A percentile compares a stretch with the other conserved stretches of the same genome.
These are phyloP conservation scores for Thelonectria rubi DNA, from an alignment of 2,329 filamentous ascomycete species.

Conservation along the genomic window DNA sequence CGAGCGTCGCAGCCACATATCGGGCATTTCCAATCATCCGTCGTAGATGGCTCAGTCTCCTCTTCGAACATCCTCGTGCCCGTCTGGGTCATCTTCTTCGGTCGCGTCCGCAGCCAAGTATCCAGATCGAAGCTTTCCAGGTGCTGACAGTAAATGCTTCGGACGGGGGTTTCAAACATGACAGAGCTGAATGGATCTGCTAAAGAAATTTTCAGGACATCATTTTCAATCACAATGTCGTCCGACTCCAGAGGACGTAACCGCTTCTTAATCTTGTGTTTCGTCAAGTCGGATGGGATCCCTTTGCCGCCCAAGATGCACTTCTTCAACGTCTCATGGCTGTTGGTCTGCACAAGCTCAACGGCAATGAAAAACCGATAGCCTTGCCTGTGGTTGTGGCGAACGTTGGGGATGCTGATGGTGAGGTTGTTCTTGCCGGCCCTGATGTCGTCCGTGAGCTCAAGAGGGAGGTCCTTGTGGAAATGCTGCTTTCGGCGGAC, in stretches of 20 bases:
- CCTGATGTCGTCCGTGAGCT: slow-evolving; percentile 70
- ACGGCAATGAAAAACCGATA: slow-evolving; percentile 69
- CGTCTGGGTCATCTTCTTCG: slow-evolving; percentile 50
- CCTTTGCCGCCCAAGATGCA: slow-evolving; percentile 49
- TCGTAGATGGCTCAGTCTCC: slow-evolving; percentile 59
- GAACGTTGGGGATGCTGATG: slow-evolving; percentile 53
- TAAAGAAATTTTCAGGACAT: slow-evolving; percentile 66
- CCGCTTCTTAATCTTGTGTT: slow-evolving; percentile 64
- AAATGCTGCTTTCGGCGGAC: slow-evolving; percentile 75
- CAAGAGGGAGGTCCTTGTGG: slow-evolving; percentile 78
- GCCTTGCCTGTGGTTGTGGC: slow-evolving; percentile 38
- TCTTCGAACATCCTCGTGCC: slow-evolving; percentile 18
- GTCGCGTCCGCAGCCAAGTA: slow-evolving; percentile 77
- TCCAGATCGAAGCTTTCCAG: slow-evolving; percentile 90
- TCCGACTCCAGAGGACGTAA: slow-evolving; percentile 57
- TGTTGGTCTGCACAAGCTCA: slow-evolving; percentile 70
- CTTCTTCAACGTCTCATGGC: slow-evolving; percentile 54
- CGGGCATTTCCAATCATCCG: slow-evolving; percentile 87
- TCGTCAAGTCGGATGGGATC: slow-evolving; percentile 58
- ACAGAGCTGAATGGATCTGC: slow-evolving; percentile 72
- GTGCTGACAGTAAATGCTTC: slow-evolving; percentile 76
- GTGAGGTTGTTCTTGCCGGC: slow-evolving; percentile 70
- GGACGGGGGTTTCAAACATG: slow-evolving; percentile 76
- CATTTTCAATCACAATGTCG: slow-evolving; percentile 67
- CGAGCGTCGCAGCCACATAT: slow-evolving; percentile 82